These are phyloP conservation scores for Sphaerosporella brunnea DNA, from an alignment of 495 filamentous ascomycete species.

Conservation along the genomic window DNA sequence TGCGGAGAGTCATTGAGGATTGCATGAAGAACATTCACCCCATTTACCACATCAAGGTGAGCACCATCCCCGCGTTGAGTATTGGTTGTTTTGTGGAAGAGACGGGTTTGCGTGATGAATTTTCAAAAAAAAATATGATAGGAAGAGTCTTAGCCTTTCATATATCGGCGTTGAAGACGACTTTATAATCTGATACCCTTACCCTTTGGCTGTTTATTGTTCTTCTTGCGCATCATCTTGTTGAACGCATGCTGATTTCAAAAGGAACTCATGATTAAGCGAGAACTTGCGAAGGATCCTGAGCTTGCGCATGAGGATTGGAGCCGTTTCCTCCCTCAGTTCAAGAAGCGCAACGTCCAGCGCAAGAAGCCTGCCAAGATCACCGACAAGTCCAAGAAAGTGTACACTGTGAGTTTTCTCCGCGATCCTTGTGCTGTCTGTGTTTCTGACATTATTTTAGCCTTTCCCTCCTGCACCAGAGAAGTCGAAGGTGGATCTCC, in stretches of 20 bases:
- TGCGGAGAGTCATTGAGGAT: conserved; percentile 76
- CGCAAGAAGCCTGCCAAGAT: conserved; percentile 68
- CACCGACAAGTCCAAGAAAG: conserved; percentile 83
- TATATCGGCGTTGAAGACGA: conserved; percentile 7
- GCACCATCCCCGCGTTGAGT: not conserved
- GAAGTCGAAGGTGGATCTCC: conserved; percentile 94
- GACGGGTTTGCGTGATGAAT: conserved; percentile 6
- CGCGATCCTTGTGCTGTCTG: conserved; percentile 26
- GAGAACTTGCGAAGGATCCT: conserved; percentile 91
- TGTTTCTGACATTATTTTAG: conserved; percentile 21
- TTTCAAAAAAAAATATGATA: conserved; percentile 10
- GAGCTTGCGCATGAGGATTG: conserved; percentile 72
- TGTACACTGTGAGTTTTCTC: conserved; percentile 43
- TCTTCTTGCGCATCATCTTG: not conserved
- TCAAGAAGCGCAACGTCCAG: conserved; percentile 90
- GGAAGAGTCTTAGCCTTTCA: conserved; percentile 9
- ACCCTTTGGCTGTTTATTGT: not conserved
- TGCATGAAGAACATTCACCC: conserved; percentile 80
- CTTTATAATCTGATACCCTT: conserved; percentile 8
- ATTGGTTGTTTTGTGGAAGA: not conserved
- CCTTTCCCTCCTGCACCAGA: conserved; percentile 51
- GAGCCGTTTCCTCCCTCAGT: conserved; percentile 92
- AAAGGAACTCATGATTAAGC: conserved; percentile 89
- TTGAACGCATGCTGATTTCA: not conserved
- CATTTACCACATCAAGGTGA: conserved; percentile 65